phyloP scores from a whole-genome alignment of 441 rosid genomes.

The Dalechampia spathulata region DNA sequence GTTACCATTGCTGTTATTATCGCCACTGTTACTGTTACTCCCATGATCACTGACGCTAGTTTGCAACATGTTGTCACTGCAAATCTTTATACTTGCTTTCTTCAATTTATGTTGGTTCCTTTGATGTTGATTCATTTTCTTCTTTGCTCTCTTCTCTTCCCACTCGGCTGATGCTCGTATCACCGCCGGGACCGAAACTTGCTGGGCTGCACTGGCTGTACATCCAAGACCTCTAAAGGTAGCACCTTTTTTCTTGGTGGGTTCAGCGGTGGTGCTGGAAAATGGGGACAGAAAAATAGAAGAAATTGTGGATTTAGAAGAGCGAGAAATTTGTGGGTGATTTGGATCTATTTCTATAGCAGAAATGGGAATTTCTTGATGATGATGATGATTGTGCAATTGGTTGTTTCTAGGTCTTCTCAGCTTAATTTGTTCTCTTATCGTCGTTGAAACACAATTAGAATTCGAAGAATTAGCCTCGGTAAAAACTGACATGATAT shows the following conservation, averaged over 20 bases:
- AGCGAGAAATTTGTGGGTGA: conserved; percentile 33
- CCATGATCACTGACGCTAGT: conserved; percentile 14
- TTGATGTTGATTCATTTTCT: conserved; percentile 35
- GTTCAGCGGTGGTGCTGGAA: conserved; percentile 18
- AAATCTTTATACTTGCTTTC: conserved; percentile 26
- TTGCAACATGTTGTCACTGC: conserved; percentile 12
- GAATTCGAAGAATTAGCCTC: conserved; percentile 25
- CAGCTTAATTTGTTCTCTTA: conserved; percentile 37
- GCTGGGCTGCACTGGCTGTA: conserved; percentile 58
- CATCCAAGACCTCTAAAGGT: conserved; percentile 70
- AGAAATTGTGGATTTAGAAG: conserved; percentile 35
- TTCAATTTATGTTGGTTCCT: conserved; percentile 31
- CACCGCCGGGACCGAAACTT: conserved; percentile 75
- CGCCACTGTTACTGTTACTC: neutral
- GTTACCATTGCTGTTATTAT: conserved; percentile 7
- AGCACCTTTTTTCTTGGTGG: conserved; percentile 43
- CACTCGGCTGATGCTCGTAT: conserved; percentile 77
- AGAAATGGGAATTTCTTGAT: conserved; percentile 15
- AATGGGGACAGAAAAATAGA: conserved; percentile 24
- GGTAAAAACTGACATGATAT: conserved; percentile 39
- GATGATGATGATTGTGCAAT: conserved; percentile 10
- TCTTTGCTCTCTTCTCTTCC: conserved; percentile 48
- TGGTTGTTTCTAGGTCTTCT: conserved; percentile 45
- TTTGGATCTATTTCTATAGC: conserved; percentile 21
- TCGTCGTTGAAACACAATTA: too few species aligned